phyloP scores from a whole-genome alignment of 805 yeast genomes.

The Scheffersomyces stipitis region DNA sequence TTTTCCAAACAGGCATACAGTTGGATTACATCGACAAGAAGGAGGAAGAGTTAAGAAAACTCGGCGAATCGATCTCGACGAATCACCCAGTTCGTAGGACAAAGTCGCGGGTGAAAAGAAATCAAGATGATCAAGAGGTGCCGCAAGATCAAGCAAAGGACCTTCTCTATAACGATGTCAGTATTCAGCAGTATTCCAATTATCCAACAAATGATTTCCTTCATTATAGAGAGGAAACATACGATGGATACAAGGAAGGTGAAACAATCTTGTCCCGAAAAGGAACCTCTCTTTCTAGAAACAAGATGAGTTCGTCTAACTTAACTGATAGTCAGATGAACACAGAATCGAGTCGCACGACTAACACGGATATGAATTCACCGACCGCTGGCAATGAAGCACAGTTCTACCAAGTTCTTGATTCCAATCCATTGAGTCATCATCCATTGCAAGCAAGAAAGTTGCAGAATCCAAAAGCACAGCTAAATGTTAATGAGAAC shows the following conservation, averaged over 20 bases:
- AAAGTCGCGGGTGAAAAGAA: conserved; percentile 2
- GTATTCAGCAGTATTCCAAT: conserved; percentile 2
- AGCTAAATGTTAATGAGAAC: no score
- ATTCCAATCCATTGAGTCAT: neutral
- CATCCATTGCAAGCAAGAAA: neutral
- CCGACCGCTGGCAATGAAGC: no score
- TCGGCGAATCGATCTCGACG: conserved; percentile 37
- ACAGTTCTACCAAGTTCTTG: neutral
- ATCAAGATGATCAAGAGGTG: conserved; percentile 1
- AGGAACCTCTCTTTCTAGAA: neutral
- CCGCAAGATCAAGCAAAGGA: conserved; percentile 21
- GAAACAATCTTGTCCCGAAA: neutral
- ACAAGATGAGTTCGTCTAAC: neutral
- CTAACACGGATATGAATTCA: no score
- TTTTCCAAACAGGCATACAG: neutral
- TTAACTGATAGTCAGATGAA: neutral
- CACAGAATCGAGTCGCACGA: neutral
- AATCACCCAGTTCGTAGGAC: conserved; percentile 30
- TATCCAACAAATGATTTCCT: conserved; percentile 4
- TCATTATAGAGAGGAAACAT: conserved; percentile 26
- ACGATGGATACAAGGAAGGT: conserved; percentile 21
- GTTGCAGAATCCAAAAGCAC: neutral
- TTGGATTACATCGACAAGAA: conserved; percentile 11
- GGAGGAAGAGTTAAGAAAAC: conserved; percentile 31
- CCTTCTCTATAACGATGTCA: conserved; percentile 17